Conservation (phyloP, 345 rosid genomes). For the Bruguiera sexangula region DNA sequence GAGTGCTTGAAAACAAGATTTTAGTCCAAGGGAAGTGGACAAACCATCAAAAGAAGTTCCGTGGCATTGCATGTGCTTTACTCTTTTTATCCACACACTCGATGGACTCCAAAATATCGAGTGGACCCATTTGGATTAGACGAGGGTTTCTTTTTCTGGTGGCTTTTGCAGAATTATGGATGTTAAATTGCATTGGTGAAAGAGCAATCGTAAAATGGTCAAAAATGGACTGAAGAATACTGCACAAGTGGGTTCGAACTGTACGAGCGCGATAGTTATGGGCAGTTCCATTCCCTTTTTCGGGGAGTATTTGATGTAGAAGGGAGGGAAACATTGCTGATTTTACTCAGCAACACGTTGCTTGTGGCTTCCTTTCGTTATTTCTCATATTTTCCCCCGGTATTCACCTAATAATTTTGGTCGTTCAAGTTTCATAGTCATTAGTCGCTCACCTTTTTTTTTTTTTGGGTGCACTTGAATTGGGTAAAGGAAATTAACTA, state of each 20-base stretch:
- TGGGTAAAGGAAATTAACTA: too few relatives aligned
- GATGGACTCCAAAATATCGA: slow-evolving; percentile 9
- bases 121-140: slow-evolving; percentile 11
- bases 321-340: too few relatives aligned
- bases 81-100: slow-evolving; percentile 2
- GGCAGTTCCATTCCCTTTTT: too few relatives aligned
- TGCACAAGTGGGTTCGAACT: neutral
- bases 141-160: neutral
- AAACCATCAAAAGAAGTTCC: slow-evolving; percentile 32
- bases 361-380: too few relatives aligned
- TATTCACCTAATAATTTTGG: neutral
- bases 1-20: slow-evolving; percentile 5
- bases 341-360: too few relatives aligned
- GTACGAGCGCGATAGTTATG: neutral
- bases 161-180: neutral
- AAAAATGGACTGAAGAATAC: slow-evolving; percentile 13
- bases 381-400: too few relatives aligned
- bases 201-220: slow-evolving; percentile 11
- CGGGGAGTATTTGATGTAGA: too few relatives aligned
- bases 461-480: too few relatives aligned
- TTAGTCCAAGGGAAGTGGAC: slow-evolving; percentile 1
- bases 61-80: slow-evolving; percentile 29
- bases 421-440: slow-evolving; percentile 7
- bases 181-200: slow-evolving; percentile 6
- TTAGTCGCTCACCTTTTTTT: neutral